These are phyloP conservation scores for Lecanoromycetidae sp. DNA, from an alignment of 2,329 filamentous ascomycete genomes.

Conservation along the genomic window DNA sequence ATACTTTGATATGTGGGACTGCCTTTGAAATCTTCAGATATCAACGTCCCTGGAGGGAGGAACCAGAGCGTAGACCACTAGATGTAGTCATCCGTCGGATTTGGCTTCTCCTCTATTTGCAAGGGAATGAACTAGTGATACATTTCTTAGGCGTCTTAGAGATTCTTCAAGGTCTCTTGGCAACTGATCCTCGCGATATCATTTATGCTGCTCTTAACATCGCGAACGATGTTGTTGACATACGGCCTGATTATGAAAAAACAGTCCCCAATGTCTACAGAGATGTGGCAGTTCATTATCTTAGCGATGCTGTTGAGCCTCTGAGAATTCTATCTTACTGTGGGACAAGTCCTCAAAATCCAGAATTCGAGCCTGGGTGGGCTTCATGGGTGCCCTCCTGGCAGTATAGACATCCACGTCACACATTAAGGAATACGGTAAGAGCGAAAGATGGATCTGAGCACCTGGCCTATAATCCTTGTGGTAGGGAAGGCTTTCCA, in stretches of 20 bases:
- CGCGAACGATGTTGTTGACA: neutral
- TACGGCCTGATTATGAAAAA: neutral
- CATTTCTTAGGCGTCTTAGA: neutral
- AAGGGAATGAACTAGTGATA: neutral
- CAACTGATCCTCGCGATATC: neutral
- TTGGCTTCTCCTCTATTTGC: neutral
- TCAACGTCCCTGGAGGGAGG: too few relatives aligned
- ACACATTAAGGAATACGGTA: neutral
- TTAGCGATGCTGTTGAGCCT: neutral
- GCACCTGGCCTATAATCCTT: neutral
- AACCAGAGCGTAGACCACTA: too few relatives aligned
- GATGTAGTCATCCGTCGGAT: too few relatives aligned
- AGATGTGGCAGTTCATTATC: neutral
- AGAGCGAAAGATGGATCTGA: neutral
- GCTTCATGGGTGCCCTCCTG: neutral
- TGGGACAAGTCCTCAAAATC: neutral
- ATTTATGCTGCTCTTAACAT: neutral
- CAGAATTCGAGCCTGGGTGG: neutral
- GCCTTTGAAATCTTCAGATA: too few relatives aligned
- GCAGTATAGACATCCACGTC: neutral
- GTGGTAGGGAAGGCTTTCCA: neutral
- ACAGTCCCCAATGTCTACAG: neutral
- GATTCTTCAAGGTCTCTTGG: neutral
- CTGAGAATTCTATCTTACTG: neutral
- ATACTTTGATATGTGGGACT: too few relatives aligned